Evolutionary conservation across 163 green algal genomes (phyloP).

Genomic region (Prototheca cutis): DNA sequence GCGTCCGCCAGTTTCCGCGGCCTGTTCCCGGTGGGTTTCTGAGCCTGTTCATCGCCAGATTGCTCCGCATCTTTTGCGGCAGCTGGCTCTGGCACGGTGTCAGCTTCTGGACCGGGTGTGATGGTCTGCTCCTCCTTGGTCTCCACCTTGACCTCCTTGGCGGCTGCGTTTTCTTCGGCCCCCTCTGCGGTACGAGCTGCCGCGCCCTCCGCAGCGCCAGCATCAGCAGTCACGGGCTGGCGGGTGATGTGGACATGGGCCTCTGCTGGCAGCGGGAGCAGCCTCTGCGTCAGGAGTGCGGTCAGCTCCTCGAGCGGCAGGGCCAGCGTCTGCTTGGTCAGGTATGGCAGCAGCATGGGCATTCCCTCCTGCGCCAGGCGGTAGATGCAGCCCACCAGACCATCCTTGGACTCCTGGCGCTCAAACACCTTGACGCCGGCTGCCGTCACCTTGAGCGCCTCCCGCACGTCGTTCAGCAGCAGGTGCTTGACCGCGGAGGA

Average conservation of each 20-base stretch:
- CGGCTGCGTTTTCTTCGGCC: not conserved
- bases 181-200: not conserved
- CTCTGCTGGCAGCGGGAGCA: slow-evolving; percentile 33
- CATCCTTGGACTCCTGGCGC: slow-evolving; percentile 40
- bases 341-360: slow-evolving; percentile 62
- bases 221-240: too few species aligned
- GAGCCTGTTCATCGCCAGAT: too few species aligned
- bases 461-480: slow-evolving; percentile 52
- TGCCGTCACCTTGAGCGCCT: slow-evolving; percentile 62
- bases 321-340: slow-evolving; percentile 65
- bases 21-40: too few species aligned
- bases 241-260: slow-evolving; percentile 16
- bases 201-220: not conserved
- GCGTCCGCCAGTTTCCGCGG: too few species aligned
- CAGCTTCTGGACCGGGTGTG: too few species aligned
- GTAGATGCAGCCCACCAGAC: slow-evolving; percentile 52
- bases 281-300: slow-evolving; percentile 44
- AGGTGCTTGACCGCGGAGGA: slow-evolving; percentile 34
- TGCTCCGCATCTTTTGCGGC: not conserved
- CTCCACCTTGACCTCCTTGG: not conserved
- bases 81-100: too few species aligned
- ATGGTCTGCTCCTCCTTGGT: too few species aligned
- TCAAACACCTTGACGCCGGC: slow-evolving; percentile 81
- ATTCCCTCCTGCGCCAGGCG: slow-evolving; percentile 86
- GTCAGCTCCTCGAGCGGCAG: slow-evolving; percentile 50